Evolutionary conservation across 169 alveolate species (phyloP).

Genomic region (Theileria equi): DNA sequence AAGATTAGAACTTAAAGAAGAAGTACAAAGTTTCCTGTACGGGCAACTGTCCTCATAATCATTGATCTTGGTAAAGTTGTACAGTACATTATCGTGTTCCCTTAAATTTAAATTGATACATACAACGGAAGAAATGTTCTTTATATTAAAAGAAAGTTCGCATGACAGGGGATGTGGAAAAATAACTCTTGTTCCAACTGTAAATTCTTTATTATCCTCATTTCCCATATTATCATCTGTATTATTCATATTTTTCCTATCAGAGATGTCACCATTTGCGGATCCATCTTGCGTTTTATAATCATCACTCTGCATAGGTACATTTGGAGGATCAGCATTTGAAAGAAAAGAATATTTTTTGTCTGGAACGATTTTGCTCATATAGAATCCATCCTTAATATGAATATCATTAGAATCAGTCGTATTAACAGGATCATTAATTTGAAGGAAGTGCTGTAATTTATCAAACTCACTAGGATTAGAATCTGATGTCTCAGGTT

Average conservation of each 20-base stretch:
- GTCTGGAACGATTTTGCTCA: too few species aligned
- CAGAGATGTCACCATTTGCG: not conserved
- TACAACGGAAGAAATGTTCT: conserved; percentile 42
- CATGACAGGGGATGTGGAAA: conserved; percentile 30
- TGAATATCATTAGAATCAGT: too few species aligned
- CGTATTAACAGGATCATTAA: not conserved
- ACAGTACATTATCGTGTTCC: conserved; percentile 15
- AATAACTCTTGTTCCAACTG: conserved; percentile 34
- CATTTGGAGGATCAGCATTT: too few species aligned
- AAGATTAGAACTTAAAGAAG: conserved; percentile 23
- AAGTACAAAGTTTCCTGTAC: conserved; percentile 23
- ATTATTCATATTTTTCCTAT: not conserved
- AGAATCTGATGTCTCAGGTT: too few species aligned
- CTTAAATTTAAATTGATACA: conserved; percentile 46
- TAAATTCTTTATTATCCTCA: conserved; percentile 29
- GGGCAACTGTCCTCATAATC: not conserved
- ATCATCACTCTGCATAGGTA: too few species aligned
- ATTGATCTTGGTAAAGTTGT: conserved; percentile 15
- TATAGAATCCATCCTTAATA: too few species aligned
- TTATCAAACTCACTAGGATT: not conserved
- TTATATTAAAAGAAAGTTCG: conserved; percentile 21
- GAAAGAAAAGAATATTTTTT: too few species aligned
- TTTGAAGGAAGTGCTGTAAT: not conserved
- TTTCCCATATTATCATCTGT: conserved; percentile 5
- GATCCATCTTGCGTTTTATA: too few species aligned